Conservation (phyloP, 2,329 filamentous ascomycete species). For the Pleomassaria siparia region DNA sequence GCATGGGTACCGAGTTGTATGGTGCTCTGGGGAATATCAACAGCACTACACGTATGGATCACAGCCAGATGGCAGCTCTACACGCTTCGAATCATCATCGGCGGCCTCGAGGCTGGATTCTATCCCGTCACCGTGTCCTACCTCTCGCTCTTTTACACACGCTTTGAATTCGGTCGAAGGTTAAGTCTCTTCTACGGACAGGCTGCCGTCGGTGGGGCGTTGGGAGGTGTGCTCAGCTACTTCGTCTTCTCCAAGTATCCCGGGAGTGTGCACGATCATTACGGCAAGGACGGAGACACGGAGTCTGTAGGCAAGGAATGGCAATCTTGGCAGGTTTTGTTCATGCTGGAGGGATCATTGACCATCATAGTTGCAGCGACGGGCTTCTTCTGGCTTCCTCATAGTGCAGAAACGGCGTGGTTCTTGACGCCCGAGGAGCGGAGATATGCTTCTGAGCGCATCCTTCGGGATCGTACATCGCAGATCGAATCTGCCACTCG, state of each 20-base stretch:
- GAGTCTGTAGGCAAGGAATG: conserved; percentile 30
- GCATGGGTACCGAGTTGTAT: conserved; percentile 61
- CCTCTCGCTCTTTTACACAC: conserved; percentile 60
- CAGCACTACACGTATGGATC: conserved; percentile 52
- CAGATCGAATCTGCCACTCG: conserved; percentile 18
- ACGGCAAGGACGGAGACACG: conserved; percentile 8
- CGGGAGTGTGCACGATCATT: conserved; percentile 13
- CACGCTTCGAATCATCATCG: conserved; percentile 49
- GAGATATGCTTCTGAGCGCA: conserved; percentile 50
- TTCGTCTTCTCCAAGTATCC: conserved; percentile 50
- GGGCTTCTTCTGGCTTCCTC: conserved; percentile 55
- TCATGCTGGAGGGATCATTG: conserved; percentile 51
- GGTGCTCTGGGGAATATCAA: conserved; percentile 55
- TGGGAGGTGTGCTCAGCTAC: conserved; percentile 58
- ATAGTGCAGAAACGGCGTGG: conserved; percentile 54
- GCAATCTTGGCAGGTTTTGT: conserved; percentile 55
- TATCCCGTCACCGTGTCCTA: conserved; percentile 63
- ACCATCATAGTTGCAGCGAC: conserved; percentile 50
- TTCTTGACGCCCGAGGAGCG: conserved; percentile 52
- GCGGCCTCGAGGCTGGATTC: conserved; percentile 57
- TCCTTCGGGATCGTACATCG: conserved; percentile 41
- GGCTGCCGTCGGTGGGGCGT: conserved; percentile 57
- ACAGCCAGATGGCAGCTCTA: conserved; percentile 51
- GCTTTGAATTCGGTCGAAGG: conserved; percentile 58
- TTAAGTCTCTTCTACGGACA: conserved; percentile 61